A percentile compares a stretch with the other conserved stretches of the same genome.
These are phyloP conservation scores for Quillaja saponaria DNA, from an alignment of 306 rosid species.

Conservation along the genomic window DNA sequence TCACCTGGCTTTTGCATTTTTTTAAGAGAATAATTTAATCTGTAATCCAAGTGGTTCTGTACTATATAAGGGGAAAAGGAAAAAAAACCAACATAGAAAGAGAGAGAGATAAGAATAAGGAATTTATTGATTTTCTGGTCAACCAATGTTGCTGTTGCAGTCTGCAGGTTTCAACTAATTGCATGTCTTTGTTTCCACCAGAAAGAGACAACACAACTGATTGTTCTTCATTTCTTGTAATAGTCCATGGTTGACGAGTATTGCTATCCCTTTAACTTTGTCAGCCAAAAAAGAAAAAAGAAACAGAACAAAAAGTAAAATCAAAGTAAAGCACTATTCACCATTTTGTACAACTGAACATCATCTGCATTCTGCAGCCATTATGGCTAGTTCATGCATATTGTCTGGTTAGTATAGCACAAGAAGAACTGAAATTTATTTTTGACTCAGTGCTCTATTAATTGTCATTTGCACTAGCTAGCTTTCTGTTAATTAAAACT, in stretches of 20 bases:
- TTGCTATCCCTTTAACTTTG: constrained; percentile 21
- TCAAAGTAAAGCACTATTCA: not conserved
- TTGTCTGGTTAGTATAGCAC: constrained; percentile 26
- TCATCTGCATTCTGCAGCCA: constrained; percentile 37
- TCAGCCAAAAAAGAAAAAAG: constrained; percentile 20
- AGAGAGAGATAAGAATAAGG: too few relatives aligned
- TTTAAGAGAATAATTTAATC: too few relatives aligned
- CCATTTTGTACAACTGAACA: constrained; percentile 32
- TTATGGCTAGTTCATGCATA: constrained; percentile 35
- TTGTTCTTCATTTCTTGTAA: constrained; percentile 48
- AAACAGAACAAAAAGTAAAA: constrained; percentile 25
- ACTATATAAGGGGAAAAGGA: too few relatives aligned
- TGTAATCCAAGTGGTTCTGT: too few relatives aligned
- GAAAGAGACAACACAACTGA: constrained; percentile 42
- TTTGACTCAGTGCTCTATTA: constrained; percentile 28
- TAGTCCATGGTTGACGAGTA: constrained; percentile 21
- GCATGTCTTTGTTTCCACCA: too few relatives aligned
- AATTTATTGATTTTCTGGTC: too few relatives aligned
- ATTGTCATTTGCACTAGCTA: not conserved
- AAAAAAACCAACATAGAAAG: too few relatives aligned
- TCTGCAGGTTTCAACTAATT: too few relatives aligned
- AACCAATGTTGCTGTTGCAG: too few relatives aligned
- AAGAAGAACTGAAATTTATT: constrained; percentile 27
- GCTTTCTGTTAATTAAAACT: not conserved
- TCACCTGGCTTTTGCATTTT: too few relatives aligned